phyloP scores from a whole-genome alignment of 768 basidiomycete genomes.

The Auricularia cornea region DNA sequence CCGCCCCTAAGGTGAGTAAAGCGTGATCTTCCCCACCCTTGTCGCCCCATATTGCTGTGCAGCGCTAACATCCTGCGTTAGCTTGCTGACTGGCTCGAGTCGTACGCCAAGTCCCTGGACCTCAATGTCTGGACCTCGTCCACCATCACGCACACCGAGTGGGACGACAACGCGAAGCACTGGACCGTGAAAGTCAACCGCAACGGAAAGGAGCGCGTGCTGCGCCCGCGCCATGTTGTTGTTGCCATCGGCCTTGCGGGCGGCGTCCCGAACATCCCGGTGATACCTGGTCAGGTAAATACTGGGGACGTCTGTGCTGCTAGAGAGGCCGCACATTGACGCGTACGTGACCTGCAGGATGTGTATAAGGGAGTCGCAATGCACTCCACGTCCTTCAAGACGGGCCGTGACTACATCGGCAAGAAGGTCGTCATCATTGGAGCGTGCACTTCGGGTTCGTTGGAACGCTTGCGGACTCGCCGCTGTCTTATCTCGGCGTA shows the following conservation, averaged over 20 bases:
- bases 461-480: not conserved
- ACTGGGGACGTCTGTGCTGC: not conserved
- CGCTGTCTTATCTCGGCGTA: not conserved
- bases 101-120: constrained; percentile 50
- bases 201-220: constrained; percentile 22
- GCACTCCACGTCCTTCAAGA: constrained; percentile 50
- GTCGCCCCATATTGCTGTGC: not conserved
- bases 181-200: not conserved
- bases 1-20: constrained; percentile 35
- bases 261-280: constrained; percentile 37
- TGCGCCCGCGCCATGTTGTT: constrained; percentile 37
- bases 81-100: constrained; percentile 62
- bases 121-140: constrained; percentile 51
- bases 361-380: constrained; percentile 53
- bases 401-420: constrained; percentile 47
- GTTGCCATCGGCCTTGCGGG: constrained; percentile 50
- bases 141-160: constrained; percentile 6
- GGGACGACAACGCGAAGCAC: constrained; percentile 25
- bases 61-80: constrained; percentile 13
- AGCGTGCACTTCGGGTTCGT: constrained; percentile 47
- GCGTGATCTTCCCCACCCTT: too few relatives aligned
- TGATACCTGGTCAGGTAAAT: constrained; percentile 28
- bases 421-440: constrained; percentile 70
- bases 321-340: not conserved
- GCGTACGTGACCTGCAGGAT: constrained; percentile 27